Conservation (phyloP, 176 grass and related monocot genomes). For the Eragrostis nindensis region DNA sequence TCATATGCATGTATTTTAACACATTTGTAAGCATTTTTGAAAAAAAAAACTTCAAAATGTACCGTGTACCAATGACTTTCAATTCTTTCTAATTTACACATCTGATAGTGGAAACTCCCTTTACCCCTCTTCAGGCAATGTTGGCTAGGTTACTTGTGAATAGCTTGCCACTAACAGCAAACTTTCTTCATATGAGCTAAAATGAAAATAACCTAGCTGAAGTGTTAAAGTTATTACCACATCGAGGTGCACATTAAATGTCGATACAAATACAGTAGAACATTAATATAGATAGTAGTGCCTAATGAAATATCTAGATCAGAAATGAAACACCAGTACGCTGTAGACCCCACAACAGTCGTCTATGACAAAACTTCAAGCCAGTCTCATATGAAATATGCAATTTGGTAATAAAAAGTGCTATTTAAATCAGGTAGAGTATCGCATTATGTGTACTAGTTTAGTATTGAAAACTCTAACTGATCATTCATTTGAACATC, state of each 20-base stretch:
- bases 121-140: constrained; percentile 3
- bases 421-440: background rate
- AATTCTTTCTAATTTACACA: background rate
- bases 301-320: constrained; percentile 7
- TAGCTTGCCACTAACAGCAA: constrained; percentile 21
- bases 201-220: constrained; percentile 19
- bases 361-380: constrained; percentile 19
- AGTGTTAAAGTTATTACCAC: constrained; percentile 9
- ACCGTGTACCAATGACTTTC: background rate
- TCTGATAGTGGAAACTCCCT: background rate
- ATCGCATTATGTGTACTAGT: background rate
- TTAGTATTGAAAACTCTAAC: background rate
- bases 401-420: background rate
- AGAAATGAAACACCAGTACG: constrained; percentile 5
- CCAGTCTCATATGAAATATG: background rate
- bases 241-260: background rate
- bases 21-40: background rate
- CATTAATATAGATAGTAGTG: background rate
- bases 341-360: background rate
- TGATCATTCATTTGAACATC: background rate
- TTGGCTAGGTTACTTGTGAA: background rate
- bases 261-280: background rate
- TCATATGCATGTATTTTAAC: background rate
- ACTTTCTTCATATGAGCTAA: background rate
- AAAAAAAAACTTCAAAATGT: background rate